Evolutionary conservation across 2,329 filamentous ascomycete species (phyloP), one percentile per base, ranked within the genome.

Genomic region (Thelonectria rubi): DNA sequence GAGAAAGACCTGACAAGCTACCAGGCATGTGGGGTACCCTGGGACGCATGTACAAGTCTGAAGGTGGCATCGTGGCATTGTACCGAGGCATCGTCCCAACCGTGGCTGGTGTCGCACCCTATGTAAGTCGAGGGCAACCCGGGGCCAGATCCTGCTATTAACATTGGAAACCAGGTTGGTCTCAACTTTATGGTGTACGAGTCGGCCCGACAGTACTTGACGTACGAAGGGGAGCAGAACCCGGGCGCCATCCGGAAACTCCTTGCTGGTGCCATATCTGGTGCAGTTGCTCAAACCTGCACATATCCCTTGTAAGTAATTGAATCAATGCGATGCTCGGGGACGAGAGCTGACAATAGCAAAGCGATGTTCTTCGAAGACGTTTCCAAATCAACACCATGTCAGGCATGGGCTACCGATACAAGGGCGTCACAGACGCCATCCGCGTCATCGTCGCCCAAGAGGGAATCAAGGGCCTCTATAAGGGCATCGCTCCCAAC

Each of bases 171-270:
- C 54, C 69, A 93, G 90, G 91, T 99, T 64, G 95, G 95, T 40
- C 83, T 99, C 56, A 99, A 99, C 77, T 99, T 99, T 77, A 98
- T 98, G 93, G 93, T 92, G 6, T 99, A 99, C 78, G 95, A 99
- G 77, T 90, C 90, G 50, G 90, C 94, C 60, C 89, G 95, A 63
- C 88, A 89, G 72, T 89, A 90, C 69, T 84, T 99, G 68, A 99
- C 95, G 0, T 90, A 89, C 1, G 92, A 97, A 53, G 95, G 95
- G 46, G 89, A 97, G 65, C 86, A 91, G 73, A 92, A 97, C 68
- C 95, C 95, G 0, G 88, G 83, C 63, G 86, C 92, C 1, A 77
- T 87, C 55, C 88, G 94, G 55, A 99, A 98, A 75, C 83, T 99
- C 43, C 85, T 89, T 26, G 94, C 95, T 4, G 95, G 95, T 59